phyloP scores from a whole-genome alignment of 139 green algal genomes.

The Auxenochlorella pyrenoidosa region DNA sequence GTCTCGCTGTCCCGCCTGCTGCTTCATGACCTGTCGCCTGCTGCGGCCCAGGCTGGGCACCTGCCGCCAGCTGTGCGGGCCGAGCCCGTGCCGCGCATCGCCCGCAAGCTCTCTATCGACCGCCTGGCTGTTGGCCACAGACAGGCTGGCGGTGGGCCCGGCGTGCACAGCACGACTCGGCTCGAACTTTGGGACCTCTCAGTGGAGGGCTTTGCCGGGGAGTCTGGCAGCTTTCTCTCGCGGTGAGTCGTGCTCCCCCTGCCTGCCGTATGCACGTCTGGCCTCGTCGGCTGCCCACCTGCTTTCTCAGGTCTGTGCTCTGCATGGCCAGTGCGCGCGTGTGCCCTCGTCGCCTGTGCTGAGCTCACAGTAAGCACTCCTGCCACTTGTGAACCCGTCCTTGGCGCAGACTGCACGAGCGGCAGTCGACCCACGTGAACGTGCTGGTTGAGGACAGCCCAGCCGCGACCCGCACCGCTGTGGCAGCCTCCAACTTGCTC shows the following conservation, averaged over 20 bases:
- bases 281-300: too few species aligned
- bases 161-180: neutral
- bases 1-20: conserved; percentile 12
- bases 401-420: conserved; percentile 26
- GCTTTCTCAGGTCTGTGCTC: too few species aligned
- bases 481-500: conserved; percentile 50
- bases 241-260: conserved; percentile 8
- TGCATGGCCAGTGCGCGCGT: too few species aligned
- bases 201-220: conserved; percentile 42
- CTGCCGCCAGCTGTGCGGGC: conserved; percentile 15
- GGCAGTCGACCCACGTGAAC: neutral
- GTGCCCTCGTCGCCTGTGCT: too few species aligned
- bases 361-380: too few species aligned
- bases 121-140: neutral
- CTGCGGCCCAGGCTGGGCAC: neutral
- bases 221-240: conserved; percentile 56
- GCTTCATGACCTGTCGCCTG: conserved; percentile 10
- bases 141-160: neutral
- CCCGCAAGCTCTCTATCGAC: conserved; percentile 4
- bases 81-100: neutral
- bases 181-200: conserved; percentile 36
- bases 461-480: conserved; percentile 4
- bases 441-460: conserved; percentile 9
- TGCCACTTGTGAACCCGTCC: too few species aligned
- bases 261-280: neutral